phyloP scores from a whole-genome alignment of 2,329 filamentous ascomycete genomes.

The Onygena corvina region DNA sequence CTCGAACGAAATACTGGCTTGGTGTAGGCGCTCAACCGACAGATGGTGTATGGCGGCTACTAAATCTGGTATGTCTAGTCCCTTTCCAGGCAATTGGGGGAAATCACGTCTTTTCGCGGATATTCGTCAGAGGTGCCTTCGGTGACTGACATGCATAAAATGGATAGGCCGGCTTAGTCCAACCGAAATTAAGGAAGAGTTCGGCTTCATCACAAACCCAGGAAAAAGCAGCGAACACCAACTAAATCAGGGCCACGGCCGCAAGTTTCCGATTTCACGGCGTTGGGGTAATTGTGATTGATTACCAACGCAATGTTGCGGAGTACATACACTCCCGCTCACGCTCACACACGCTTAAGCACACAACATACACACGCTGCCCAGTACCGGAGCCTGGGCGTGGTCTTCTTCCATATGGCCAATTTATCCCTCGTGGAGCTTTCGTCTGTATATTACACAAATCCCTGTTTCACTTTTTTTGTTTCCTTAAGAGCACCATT shows the following conservation, averaged over 20 bases:
- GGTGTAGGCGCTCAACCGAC: constrained; percentile 93
- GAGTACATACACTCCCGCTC: too few relatives aligned
- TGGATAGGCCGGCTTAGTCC: constrained; percentile 26
- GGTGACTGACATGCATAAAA: constrained; percentile 8
- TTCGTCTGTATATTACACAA: constrained; percentile 4
- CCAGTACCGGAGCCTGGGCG: background rate
- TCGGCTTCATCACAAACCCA: background rate
- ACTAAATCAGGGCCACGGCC: too few relatives aligned
- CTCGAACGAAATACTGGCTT: constrained; percentile 84
- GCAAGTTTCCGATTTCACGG: background rate
- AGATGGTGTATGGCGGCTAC: constrained; percentile 73
- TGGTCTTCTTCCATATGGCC: too few relatives aligned
- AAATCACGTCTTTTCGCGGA: background rate
- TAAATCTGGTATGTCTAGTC: constrained; percentile 30
- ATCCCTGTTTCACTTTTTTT: background rate
- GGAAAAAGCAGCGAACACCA: constrained; percentile 5
- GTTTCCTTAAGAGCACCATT: background rate
- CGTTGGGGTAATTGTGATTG: background rate
- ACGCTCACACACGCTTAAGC: too few relatives aligned
- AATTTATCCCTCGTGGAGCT: background rate
- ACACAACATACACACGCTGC: too few relatives aligned
- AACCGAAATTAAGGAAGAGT: constrained; percentile 18
- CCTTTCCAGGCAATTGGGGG: background rate
- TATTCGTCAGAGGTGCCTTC: background rate
- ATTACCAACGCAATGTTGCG: background rate